Conservation (phyloP, 2,329 filamentous ascomycete genomes). For the Arthrinium phaeospermum region DNA sequence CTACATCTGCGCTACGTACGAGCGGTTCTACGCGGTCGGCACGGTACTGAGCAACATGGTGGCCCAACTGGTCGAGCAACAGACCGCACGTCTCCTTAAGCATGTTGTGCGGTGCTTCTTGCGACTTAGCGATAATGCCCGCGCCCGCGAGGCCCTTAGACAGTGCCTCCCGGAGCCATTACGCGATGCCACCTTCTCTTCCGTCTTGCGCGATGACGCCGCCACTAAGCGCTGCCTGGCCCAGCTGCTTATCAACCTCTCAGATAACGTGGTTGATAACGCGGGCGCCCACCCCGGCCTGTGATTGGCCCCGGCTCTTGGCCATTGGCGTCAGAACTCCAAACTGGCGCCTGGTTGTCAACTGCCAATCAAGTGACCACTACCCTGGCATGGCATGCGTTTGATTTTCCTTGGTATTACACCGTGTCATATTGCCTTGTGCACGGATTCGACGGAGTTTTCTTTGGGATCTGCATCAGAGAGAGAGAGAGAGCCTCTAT, state of each 20-base stretch:
- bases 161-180: conserved; percentile 98
- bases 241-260: conserved; percentile 96
- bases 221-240: conserved; percentile 97
- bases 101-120: conserved; percentile 98
- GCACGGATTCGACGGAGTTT: conserved; percentile 17
- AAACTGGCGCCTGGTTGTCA: not conserved
- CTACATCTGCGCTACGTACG: conserved; percentile 98
- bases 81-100: conserved; percentile 94
- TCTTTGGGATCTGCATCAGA: conserved; percentile 17
- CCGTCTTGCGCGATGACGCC: conserved; percentile 93
- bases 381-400: not conserved
- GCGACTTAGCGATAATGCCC: conserved; percentile 92
- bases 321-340: conserved; percentile 11
- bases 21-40: conserved; percentile 96
- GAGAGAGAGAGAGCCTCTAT: conserved; percentile 19
- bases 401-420: conserved; percentile 4
- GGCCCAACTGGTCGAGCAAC: conserved; percentile 93
- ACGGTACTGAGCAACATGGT: conserved; percentile 99
- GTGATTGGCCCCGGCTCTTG: conserved; percentile 25
- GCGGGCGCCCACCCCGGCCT: conserved; percentile 34
- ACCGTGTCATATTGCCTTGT: conserved; percentile 6
- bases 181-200: conserved; percentile 96
- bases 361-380: not conserved
- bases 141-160: conserved; percentile 89
- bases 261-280: conserved; percentile 76